phyloP scores from a whole-genome alignment of 441 rosid genomes.

The Lepidium campestre region DNA sequence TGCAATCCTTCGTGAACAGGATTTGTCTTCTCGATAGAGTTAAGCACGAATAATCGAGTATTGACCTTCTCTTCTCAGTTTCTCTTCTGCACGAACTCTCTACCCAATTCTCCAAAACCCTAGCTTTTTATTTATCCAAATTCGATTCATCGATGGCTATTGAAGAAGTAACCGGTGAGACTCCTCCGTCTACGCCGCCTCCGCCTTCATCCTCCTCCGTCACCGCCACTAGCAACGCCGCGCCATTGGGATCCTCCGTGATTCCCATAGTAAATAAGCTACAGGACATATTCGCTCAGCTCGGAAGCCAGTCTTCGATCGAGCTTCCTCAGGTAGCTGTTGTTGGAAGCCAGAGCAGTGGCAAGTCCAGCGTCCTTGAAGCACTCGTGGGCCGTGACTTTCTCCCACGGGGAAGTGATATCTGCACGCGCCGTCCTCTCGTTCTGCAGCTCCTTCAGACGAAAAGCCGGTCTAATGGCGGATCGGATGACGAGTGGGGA shows the following conservation, averaged over 20 bases:
- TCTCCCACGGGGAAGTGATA: conserved; percentile 61
- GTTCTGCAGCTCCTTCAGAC: conserved; percentile 47
- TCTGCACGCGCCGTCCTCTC: conserved; percentile 67
- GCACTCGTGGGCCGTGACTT: conserved; percentile 68
- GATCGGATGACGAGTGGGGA: conserved; percentile 45
- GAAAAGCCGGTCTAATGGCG: conserved; percentile 16
- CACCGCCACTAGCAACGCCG: neutral
- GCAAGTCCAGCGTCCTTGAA: conserved; percentile 76
- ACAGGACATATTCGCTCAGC: conserved; percentile 91
- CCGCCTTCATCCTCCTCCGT: neutral
- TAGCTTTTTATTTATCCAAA: neutral
- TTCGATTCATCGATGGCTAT: conserved; percentile 20
- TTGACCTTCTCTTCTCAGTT: neutral
- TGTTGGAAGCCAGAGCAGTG: conserved; percentile 79
- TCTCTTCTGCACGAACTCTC: conserved; percentile 4
- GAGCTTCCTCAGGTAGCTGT: conserved; percentile 61
- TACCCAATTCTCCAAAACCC: conserved; percentile 5
- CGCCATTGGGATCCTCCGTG: conserved; percentile 48
- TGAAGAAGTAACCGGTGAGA: neutral
- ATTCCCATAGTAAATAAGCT: conserved; percentile 92
- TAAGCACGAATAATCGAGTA: conserved; percentile 5
- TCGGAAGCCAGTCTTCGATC: conserved; percentile 34
- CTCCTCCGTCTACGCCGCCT: conserved; percentile 17
- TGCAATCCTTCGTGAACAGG: neutral
- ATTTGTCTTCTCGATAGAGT: conserved; percentile 16